A percentile compares a stretch with the other conserved stretches of the same genome.
phyloP scores from a whole-genome alignment of 441 rosid genomes.

The Erysimum pusillum region DNA sequence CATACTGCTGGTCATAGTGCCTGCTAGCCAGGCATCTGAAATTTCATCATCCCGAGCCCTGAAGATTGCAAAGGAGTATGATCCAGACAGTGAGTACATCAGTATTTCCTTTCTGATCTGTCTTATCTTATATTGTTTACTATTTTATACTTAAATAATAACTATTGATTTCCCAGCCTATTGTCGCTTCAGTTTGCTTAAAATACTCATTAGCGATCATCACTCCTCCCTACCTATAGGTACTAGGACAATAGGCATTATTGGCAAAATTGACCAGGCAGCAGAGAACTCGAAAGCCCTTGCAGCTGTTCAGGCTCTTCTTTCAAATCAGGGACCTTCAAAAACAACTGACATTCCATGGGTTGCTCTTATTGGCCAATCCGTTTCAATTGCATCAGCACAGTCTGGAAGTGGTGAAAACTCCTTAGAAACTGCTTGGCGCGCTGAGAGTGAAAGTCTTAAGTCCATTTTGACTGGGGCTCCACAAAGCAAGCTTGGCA shows the following conservation, averaged over 20 bases:
- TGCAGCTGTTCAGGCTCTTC: slow-evolving; percentile 70
- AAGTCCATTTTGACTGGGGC: slow-evolving; percentile 75
- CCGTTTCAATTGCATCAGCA: slow-evolving; percentile 72
- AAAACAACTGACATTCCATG: slow-evolving; percentile 74
- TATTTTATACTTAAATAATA: slow-evolving; percentile 14
- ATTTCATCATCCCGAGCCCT: slow-evolving; percentile 74
- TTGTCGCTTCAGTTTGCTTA: slow-evolving; percentile 8
- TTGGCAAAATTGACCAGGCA: slow-evolving; percentile 81
- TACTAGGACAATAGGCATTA: slow-evolving; percentile 75
- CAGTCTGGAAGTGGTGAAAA: slow-evolving; percentile 77
- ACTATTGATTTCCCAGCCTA: slow-evolving; percentile 26
- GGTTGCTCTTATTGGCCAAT: slow-evolving; percentile 82
- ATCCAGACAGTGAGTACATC: slow-evolving; percentile 58
- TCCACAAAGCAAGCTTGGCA: slow-evolving; percentile 76
- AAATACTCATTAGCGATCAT: slow-evolving; percentile 36
- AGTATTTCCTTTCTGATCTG: slow-evolving; percentile 11
- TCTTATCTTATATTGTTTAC: slow-evolving; percentile 6
- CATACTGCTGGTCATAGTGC: slow-evolving; percentile 68
- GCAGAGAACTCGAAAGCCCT: slow-evolving; percentile 70
- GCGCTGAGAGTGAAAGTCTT: slow-evolving; percentile 77
- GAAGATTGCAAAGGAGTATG: slow-evolving; percentile 72
- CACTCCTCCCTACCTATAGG: slow-evolving; percentile 51
- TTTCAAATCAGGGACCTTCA: slow-evolving; percentile 72
- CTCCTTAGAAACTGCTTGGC: slow-evolving; percentile 85
- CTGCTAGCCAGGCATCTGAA: slow-evolving; percentile 75